Percentiles rank a stretch among this genome's conserved stretches.
These are phyloP conservation scores for Debaryomyces fabryi DNA, from an alignment of 1,139 yeast species.

Conservation along the genomic window DNA sequence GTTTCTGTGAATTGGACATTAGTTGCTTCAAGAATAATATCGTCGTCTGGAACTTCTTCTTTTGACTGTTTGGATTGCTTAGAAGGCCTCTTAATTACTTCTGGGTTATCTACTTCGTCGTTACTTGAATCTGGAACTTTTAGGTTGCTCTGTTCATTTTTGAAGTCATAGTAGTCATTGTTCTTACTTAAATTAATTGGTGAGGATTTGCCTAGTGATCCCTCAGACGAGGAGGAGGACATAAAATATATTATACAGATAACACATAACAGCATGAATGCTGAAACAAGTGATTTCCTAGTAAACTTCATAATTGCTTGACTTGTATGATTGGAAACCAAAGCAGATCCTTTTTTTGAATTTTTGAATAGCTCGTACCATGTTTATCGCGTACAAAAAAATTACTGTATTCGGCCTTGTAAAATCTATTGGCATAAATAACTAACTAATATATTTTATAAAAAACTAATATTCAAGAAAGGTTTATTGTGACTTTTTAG, in stretches of 20 bases:
- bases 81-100: background rate
- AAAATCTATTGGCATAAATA: constrained; percentile 8
- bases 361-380: background rate
- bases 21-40: background rate
- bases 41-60: background rate
- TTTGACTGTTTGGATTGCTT: background rate
- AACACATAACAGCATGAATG: constrained; percentile 27
- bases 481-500: constrained; percentile 31
- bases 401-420: constrained; percentile 4
- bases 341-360: background rate
- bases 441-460: background rate
- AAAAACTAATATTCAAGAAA: background rate
- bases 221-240: constrained; percentile 24
- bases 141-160: background rate
- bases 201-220: constrained; percentile 25
- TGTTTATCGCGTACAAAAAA: constrained; percentile 3
- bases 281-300: constrained; percentile 29
- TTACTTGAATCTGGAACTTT: background rate
- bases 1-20: constrained; percentile 34
- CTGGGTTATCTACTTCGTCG: constrained; percentile 9
- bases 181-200: constrained; percentile 25
- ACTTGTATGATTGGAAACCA: background rate
- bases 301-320: constrained; percentile 20
- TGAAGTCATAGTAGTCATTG: background rate
- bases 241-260: constrained; percentile 30